Evolutionary conservation across 176 grass and related monocot species (phyloP), one percentile per base, ranked within the genome.

Genomic region (Aegilops umbellulata): DNA sequence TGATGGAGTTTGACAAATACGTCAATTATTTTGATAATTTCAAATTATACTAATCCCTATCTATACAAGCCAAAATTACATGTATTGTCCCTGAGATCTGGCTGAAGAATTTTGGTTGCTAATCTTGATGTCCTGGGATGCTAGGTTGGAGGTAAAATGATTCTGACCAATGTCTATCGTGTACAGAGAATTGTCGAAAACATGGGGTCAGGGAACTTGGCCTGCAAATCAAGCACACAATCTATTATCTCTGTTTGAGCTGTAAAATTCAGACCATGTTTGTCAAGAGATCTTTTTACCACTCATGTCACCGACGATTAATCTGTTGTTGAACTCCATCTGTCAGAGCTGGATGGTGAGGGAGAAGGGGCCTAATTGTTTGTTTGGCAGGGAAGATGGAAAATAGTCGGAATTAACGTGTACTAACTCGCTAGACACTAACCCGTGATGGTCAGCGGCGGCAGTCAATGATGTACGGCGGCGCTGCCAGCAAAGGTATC

Each of bases 41-140:
- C 3, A 46, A 35, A 32, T 44, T 27, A 53, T 55, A 13, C 27
- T 12, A 66, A 25, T 2, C 27, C 26, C 7, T 8, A 24, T 13
- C 49, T 23, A 8, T 46, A 53, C 7, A 71, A 14, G 31, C 22
- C 20, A 72, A 24, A 74, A 4, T 79, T 26, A 80, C 91, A 85
- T 90, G 92, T 62, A 95, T 89, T 26, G 89, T 79, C 83, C 71
- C 91, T 22, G 87, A 84, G 22, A 98, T 98, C 65, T 89, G 89
- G 30, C 75, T 84, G 17, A 87, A 35, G 91, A 78, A 26, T 95
- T 93, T 85, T 78, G 74, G 77, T 92, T 89, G 26, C 92, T 77
- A 47, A 13, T 47, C 44, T 46, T 0, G 13, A 47, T 47, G 13
- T 47, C 44, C 13, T 15, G 13, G 13, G 44, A 15, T 47, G 44